phyloP scores from a whole-genome alignment of 1,284 basidiomycete species.

The Cryptococcus maquisensis region DNA sequence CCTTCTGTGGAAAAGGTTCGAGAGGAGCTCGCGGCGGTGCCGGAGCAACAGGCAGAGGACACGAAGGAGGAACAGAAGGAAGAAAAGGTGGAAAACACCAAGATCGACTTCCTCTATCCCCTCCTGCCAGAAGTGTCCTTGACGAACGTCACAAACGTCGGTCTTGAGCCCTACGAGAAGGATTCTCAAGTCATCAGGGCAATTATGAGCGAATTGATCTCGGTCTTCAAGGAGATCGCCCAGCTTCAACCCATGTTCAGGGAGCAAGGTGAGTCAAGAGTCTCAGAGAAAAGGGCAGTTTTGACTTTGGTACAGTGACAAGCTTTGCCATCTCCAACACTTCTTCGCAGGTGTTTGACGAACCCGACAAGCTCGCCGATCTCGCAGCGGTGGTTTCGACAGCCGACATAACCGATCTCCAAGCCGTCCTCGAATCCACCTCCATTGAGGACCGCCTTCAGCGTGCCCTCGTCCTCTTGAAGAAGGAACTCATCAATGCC shows the following conservation, averaged over 20 bases:
- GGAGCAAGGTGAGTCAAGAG: conserved; percentile 65
- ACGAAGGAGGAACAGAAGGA: conserved; percentile 16
- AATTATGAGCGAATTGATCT: conserved; percentile 94
- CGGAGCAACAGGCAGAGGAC: conserved; percentile 44
- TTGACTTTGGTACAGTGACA: conserved; percentile 27
- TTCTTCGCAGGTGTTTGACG: conserved; percentile 95
- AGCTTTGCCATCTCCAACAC: conserved; percentile 92
- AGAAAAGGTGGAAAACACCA: conserved; percentile 16
- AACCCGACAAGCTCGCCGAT: conserved; percentile 96
- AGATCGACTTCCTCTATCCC: conserved; percentile 72
- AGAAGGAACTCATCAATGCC: conserved; percentile 97
- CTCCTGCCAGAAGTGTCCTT: conserved; percentile 76
- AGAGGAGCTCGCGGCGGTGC: conserved; percentile 37
- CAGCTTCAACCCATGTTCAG: conserved; percentile 96
- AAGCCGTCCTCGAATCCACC: conserved; percentile 86
- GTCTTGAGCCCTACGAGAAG: conserved; percentile 78
- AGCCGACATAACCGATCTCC: conserved; percentile 84
- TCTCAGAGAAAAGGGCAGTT: not conserved
- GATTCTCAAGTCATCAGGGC: conserved; percentile 92
- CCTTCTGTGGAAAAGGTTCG: conserved; percentile 54
- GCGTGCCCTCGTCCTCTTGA: conserved; percentile 86
- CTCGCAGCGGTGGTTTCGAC: conserved; percentile 95
- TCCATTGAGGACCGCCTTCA: conserved; percentile 84
- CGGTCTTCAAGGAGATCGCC: conserved; percentile 98
- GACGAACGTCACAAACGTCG: conserved; percentile 82